Conservation (phyloP, 805 yeast species). For the Starmerella powellii region DNA sequence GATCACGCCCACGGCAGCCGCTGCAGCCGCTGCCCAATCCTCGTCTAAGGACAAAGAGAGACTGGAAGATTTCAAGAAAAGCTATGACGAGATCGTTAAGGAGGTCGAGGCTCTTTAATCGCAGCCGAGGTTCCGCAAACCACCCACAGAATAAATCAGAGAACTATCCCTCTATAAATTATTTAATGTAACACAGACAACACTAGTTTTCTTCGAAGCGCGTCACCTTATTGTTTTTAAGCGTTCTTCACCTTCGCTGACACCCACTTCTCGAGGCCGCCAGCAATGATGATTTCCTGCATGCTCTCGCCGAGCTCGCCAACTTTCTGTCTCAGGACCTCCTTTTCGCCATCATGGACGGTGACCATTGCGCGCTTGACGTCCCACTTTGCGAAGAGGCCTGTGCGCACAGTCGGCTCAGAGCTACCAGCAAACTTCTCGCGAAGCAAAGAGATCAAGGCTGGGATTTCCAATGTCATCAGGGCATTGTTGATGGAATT, state of each 20-base stretch:
- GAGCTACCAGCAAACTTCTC: conserved; percentile 42
- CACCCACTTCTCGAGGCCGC: conserved; percentile 98
- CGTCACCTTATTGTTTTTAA: not conserved
- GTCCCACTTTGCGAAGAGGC: conserved; percentile 87
- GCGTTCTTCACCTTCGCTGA: conserved; percentile 12
- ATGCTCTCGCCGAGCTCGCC: conserved; percentile 92
- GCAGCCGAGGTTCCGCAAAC: no score
- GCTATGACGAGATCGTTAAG: conserved; percentile 85
- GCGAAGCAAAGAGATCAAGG: conserved; percentile 64
- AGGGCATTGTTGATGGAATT: conserved; percentile 94
- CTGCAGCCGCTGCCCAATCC: conserved; percentile 66
- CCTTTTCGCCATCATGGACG: conserved; percentile 49
- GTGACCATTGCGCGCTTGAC: conserved; percentile 72
- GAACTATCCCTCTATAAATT: not conserved
- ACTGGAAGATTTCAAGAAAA: conserved; percentile 81
- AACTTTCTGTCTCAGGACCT: conserved; percentile 70
- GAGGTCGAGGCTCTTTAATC: conserved; percentile 44
- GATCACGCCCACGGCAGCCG: conserved; percentile 55
- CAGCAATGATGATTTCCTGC: conserved; percentile 93
- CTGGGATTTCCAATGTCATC: conserved; percentile 86
- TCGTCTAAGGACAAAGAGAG: conserved; percentile 44
- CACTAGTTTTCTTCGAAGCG: not conserved
- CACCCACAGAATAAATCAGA: no score
- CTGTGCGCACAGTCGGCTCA: conserved; percentile 87
- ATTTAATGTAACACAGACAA: not conserved